Evolutionary conservation across 768 basidiomycete genomes (phyloP), one percentile per base, ranked within the genome.

Genomic region (Rhizopogon roseolus): DNA sequence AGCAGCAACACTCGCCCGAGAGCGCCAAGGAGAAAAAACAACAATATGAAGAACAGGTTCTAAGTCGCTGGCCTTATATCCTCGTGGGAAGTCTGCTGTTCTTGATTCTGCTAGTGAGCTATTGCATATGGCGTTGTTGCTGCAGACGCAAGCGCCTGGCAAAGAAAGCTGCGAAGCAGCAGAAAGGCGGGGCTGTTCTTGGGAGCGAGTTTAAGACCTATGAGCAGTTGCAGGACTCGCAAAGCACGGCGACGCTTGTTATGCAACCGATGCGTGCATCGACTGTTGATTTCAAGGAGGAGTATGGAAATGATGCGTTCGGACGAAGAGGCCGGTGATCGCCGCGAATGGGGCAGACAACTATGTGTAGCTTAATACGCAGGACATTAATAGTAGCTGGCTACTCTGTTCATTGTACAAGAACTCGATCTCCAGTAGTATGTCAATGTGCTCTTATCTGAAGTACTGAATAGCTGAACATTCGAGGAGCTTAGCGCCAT

Each of bases 61-160:
- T 84, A 61, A 86, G 82, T 62, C 84, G 76, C 54, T 90, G 85
- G 88, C 86, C 84, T 3, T 87, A 85, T 63, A 87, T 88, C 63
- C 75, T 86, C 41, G 57, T 73, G 8, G 88, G 85, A 37, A 81
- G 81, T 57, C 71, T 90, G 27, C 66, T 76, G 2, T 67, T 82
- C 54, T 65, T 82, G 25, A 50, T 76, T 32, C 58, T 81, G 41
- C 58, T 78, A 29, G 53, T 77, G 32, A 79, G 78, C 9, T 71
- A 75, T 51, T 77, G 78, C 56, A 59, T 86, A 22, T 86, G 82
- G 81, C 74, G 73, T 52, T 86, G 83, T 65, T 88, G 86, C 65
- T 80, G 77, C 59, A 65, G 75, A 39, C 65, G 69, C 46, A 66
- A 61, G 55, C 73, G 71, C 46, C 57, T 66, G 44, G 64, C 54